Evolutionary conservation across 169 alveolate genomes (phyloP), one percentile per base, ranked within the genome.

Genomic region (Plasmodium reichenowi): DNA sequence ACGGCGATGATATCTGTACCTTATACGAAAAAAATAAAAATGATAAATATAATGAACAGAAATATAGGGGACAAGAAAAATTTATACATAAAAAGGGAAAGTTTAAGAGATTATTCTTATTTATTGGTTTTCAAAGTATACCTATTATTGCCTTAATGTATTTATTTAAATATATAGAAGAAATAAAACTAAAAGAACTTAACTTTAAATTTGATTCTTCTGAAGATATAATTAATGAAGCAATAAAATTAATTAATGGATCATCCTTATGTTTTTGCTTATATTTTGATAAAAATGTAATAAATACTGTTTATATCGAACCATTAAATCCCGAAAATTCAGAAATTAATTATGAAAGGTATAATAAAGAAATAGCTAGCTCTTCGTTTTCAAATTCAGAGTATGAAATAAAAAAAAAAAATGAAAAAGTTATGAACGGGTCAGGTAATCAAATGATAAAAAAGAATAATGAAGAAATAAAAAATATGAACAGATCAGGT

Each of bases 61-160:
- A 20, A 3, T 2, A 38, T 17, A 62, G 60, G 17, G 47, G 5
- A 38, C 10, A 38, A 5, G 47, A 24, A n/a, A 58, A 50, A 56
- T 63, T 24, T 20, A 48, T 5, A 70, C 13, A 68, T 15, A 83
- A 43, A 58, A 68, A 45, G 45, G 83, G 91, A 29, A 83, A 83
- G 24, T 68, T 68, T 12, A 83, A 83, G 58, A 83, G 89, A 71
- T 58, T 78, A 15, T 48, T 78, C 15, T 66, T 78, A 47, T 78
- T 78, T 78, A 66, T 78, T 48, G 52, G 75, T 6, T 78, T 78
- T 71, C 89, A 78, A 17, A 78, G 89, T 26, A 66, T 78, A 15
- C 89, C 89, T 17, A 78, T 78, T 32, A 71, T 78, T 9, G 78
- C 78, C 5, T 56, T 78, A 50, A 78, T 78, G 89, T 78, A 78